Evolutionary conservation across 306 rosid genomes (phyloP).

Genomic region (Abrus precatorius): DNA sequence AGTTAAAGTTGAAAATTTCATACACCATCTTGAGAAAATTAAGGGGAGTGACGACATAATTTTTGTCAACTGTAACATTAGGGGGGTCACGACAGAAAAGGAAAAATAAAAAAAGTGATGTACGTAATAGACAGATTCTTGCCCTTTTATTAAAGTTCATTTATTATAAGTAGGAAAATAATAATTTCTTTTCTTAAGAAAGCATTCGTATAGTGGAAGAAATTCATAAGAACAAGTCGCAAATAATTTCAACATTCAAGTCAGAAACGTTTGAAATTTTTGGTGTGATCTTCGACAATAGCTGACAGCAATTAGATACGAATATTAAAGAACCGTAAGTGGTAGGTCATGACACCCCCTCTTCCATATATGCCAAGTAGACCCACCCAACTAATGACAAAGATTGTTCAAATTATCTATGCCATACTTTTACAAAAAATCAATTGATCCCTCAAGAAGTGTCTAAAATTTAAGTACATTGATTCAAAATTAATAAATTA

Average conservation of each 20-base stretch:
- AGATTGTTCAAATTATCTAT: conserved; percentile 1
- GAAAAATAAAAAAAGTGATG: neutral
- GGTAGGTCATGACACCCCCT: conserved; percentile 27
- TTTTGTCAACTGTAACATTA: neutral
- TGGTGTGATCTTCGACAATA: conserved; percentile 1
- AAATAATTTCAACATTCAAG: conserved; percentile 14
- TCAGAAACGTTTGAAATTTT: conserved; percentile 4
- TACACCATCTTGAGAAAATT: no score
- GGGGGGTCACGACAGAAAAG: neutral
- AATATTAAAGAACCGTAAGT: conserved; percentile 39
- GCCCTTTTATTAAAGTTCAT: neutral
- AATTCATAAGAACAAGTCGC: neutral
- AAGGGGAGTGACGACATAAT: no score
- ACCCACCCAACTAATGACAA: conserved; percentile 4
- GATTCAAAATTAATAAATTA: no score
- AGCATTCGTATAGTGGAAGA: conserved; percentile 4
- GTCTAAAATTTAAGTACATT: no score
- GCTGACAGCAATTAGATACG: conserved; percentile 16
- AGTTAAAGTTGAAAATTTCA: conserved; percentile 7
- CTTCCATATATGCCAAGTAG: neutral
- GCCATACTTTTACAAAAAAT: neutral
- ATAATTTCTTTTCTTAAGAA: neutral
- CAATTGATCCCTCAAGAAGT: neutral
- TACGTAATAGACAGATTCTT: no score
- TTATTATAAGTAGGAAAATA: neutral